A percentile compares a stretch with the other conserved stretches of the same genome.
Conservation (phyloP, 1,139 yeast genomes). For the Candida sp. region DNA sequence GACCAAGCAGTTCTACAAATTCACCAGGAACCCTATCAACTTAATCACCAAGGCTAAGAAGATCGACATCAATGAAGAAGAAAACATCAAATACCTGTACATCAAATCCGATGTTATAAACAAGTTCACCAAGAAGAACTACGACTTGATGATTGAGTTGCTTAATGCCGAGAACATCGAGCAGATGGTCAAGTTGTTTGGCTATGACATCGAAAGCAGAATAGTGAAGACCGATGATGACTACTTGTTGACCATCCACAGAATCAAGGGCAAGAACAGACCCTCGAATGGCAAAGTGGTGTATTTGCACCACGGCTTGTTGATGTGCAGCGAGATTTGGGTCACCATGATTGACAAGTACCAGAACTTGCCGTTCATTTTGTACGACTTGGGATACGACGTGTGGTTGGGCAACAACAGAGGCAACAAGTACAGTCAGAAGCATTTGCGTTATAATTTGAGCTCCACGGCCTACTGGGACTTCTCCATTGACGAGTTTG, state of each 20-base stretch:
- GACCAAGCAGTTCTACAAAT: conserved; percentile 30
- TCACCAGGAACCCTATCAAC: conserved; percentile 34
- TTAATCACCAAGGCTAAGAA: conserved; percentile 20
- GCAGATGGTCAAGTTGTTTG: conserved; percentile 41
- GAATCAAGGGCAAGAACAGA: conserved; percentile 21
- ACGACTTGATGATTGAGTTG: conserved; percentile 34
- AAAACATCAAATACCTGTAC: conserved; percentile 16
- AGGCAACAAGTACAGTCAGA: conserved; percentile 83
- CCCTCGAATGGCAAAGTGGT: conserved; percentile 52
- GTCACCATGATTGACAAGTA: conserved; percentile 67
- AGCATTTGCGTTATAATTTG: conserved; percentile 44
- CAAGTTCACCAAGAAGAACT: conserved; percentile 21
- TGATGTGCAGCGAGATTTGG: conserved; percentile 95
- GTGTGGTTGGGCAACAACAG: conserved; percentile 95
- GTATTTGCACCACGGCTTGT: conserved; percentile 88
- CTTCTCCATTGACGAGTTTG: conserved; percentile 52
- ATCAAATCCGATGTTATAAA: conserved; percentile 14
- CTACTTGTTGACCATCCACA: conserved; percentile 40
- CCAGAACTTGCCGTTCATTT: conserved; percentile 72
- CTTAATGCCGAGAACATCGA: conserved; percentile 36
- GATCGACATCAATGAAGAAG: conserved; percentile 12
- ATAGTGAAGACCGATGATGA: conserved; percentile 44
- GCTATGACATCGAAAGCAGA: conserved; percentile 42
- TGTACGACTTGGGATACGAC: conserved; percentile 84
- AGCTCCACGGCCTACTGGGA: conserved; percentile 44